phyloP scores from a whole-genome alignment of 1,139 yeast genomes.

The Saccharomyces pastorianus region DNA sequence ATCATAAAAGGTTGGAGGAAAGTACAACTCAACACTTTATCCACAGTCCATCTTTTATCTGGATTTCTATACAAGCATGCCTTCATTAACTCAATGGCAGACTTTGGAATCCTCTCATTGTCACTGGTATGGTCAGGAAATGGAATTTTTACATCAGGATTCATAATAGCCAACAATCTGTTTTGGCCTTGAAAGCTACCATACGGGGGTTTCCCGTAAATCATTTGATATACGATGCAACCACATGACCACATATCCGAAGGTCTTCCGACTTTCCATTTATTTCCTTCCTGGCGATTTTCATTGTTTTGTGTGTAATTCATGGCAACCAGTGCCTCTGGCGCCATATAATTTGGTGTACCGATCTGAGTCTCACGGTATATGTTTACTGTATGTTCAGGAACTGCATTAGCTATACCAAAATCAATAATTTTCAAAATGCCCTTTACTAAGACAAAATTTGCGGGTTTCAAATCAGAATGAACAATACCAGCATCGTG shows the following conservation, averaged over 20 bases:
- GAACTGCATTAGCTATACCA: slow-evolving; percentile 92
- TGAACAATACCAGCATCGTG: slow-evolving; percentile 87
- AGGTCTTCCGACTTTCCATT: slow-evolving; percentile 90
- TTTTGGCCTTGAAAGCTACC: slow-evolving; percentile 74
- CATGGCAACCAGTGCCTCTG: slow-evolving; percentile 75
- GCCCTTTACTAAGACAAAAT: slow-evolving; percentile 81
- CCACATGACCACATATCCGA: slow-evolving; percentile 99
- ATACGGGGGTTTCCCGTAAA: slow-evolving; percentile 89
- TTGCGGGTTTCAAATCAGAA: slow-evolving; percentile 93
- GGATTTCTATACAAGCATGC: slow-evolving; percentile 73
- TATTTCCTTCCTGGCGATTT: slow-evolving; percentile 37
- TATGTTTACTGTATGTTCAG: slow-evolving; percentile 84
- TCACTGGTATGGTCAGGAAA: slow-evolving; percentile 61
- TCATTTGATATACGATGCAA: slow-evolving; percentile 90
- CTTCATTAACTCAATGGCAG: slow-evolving; percentile 64
- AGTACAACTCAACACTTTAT: slow-evolving; percentile 47
- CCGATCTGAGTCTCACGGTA: slow-evolving; percentile 90
- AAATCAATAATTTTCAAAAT: slow-evolving; percentile 83
- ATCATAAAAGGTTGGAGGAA: slow-evolving; percentile 73
- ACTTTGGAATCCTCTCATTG: slow-evolving; percentile 55
- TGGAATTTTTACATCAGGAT: slow-evolving; percentile 70
- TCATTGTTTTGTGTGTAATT: slow-evolving; percentile 32
- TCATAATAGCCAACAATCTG: slow-evolving; percentile 76
- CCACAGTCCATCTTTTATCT: slow-evolving; percentile 54
- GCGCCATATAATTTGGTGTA: slow-evolving; percentile 97